These are phyloP conservation scores for Cajanus cajan DNA, from an alignment of 306 rosid genomes.

Conservation along the genomic window DNA sequence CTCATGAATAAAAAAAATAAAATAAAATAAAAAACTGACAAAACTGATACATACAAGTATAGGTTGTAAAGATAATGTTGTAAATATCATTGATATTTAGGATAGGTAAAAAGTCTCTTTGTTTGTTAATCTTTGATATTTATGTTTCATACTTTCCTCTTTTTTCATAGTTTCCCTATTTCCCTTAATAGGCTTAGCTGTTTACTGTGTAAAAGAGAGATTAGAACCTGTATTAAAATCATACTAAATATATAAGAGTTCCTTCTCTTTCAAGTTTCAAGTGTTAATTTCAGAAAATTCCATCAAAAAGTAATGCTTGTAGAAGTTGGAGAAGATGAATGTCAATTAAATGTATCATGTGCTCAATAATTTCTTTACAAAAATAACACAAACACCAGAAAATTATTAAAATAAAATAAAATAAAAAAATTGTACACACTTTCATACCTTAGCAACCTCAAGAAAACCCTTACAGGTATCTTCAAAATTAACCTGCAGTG, in stretches of 20 bases:
- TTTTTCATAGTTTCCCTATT: no score
- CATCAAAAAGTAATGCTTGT: neutral
- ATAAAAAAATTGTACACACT: neutral
- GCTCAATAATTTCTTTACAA: neutral
- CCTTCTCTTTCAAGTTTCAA: no score
- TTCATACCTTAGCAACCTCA: conserved; percentile 90
- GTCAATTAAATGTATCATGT: neutral
- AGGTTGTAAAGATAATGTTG: neutral
- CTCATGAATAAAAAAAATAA: no score
- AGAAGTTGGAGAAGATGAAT: conserved; percentile 7
- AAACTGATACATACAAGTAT: neutral
- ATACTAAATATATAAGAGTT: no score
- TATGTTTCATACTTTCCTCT: no score
- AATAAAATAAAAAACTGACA: no score
- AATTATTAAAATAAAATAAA: neutral
- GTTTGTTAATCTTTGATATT: no score
- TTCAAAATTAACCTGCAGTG: conserved; percentile 87
- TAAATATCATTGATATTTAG: no score
- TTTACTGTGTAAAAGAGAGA: no score
- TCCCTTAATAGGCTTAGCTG: no score
- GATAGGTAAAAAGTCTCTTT: no score
- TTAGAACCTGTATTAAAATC: no score
- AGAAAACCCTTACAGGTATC: conserved; percentile 97
- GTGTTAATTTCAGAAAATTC: neutral
- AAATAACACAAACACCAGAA: neutral